Conservation (phyloP, 1,284 basidiomycete species). For the Tylopilus sp. region DNA sequence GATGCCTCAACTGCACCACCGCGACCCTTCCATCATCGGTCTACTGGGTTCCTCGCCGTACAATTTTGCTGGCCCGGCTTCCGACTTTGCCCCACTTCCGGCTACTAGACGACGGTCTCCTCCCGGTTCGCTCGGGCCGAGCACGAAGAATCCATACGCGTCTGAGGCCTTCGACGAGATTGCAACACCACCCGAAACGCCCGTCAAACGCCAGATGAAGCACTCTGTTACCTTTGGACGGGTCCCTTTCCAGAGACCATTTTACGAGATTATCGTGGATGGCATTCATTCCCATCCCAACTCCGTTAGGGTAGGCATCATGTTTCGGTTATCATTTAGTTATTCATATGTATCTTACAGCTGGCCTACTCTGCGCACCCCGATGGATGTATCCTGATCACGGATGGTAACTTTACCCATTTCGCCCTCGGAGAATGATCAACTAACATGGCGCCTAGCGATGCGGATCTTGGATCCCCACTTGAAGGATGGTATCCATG, state of each 20-base stretch:
- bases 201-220: constrained; percentile 42
- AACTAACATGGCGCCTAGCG: constrained; percentile 54
- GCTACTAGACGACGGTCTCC: constrained; percentile 18
- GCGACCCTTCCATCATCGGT: constrained; percentile 89
- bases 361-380: constrained; percentile 87
- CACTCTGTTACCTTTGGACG: constrained; percentile 46
- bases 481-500: constrained; percentile 85
- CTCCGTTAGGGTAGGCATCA: constrained; percentile 77
- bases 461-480: constrained; percentile 91
- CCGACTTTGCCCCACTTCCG: constrained; percentile 41
- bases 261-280: constrained; percentile 91
- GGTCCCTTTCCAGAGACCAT: constrained; percentile 74
- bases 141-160: constrained; percentile 31
- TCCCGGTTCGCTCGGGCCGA: not conserved
- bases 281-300: constrained; percentile 93
- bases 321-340: constrained; percentile 4
- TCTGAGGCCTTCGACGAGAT: constrained; percentile 77
- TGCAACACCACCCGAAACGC: constrained; percentile 70
- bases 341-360: constrained; percentile 48
- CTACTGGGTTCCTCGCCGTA: constrained; percentile 83
- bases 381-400: constrained; percentile 89
- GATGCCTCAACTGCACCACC: constrained; percentile 89
- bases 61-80: constrained; percentile 53
- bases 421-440: not conserved
- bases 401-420: constrained; percentile 72